Evolutionary conservation across 2,329 filamentous ascomycete species (phyloP), one percentile per base, ranked within the genome.

Genomic region (Harringtonia lauricola): DNA sequence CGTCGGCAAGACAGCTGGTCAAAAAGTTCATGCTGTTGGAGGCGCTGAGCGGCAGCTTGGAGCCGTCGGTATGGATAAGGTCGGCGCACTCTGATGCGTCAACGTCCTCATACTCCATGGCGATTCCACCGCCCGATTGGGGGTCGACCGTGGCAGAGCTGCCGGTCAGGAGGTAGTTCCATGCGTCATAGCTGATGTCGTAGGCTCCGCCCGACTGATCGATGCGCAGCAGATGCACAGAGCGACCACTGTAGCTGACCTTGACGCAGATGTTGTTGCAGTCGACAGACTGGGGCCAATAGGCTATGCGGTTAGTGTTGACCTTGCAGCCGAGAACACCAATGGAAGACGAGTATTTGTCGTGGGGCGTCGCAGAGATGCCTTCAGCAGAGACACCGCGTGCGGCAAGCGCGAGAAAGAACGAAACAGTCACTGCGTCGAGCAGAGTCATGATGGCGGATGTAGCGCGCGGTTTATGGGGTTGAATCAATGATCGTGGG

Each of bases 271-370:
- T 65, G 55, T 72, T 65, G 61, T 68, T 61, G 64, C 75, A 79
- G 61, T 65, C 64, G 39, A 74, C 63, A 5, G 63, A 55, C 21
- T 54, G 55, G 8, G 76, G 76, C 71, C 72, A 79, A 66, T 79
- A 79, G 48, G 75, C 75, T 33, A 79, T 66, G 35, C 73, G 72
- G 64, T 79, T 70, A 48, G 68, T 76, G 61, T 79, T 59, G 58
- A 79, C 67, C 59, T 76, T 72, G 68, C 75, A 79, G 41, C 75
- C 75, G 8, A 76, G 59, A 4, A 77, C 74, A 38, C 75, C 75
- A 47, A 76, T 59, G 4, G 72, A 75, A 15, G 71, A 75, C 2
- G 70, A 73, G 63, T 68, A 79, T 52, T 63, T 59, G 49, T 70
- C 70, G 55, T 79, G 75, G 28, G 75, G 74, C 6, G 74, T 79